phyloP scores from a whole-genome alignment of 2,329 filamentous ascomycete genomes.

The Emergomyces pasteurianus region DNA sequence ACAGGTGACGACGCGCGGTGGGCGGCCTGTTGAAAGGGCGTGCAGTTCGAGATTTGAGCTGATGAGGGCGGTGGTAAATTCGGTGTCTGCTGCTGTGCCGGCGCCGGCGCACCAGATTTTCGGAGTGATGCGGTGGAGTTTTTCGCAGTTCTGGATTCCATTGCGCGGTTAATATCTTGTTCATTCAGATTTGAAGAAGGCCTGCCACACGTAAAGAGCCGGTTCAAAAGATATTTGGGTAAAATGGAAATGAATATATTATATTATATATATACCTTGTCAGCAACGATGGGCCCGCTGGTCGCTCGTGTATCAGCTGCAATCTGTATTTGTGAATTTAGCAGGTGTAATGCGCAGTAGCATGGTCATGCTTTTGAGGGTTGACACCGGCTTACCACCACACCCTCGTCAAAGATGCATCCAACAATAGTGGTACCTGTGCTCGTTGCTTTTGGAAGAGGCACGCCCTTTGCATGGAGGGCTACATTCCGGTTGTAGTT shows the following conservation, averaged over 20 bases:
- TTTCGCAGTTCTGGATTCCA: conserved; percentile 74
- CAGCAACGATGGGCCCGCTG: conserved; percentile 92
- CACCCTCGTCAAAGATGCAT: conserved; percentile 90
- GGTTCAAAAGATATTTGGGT: neutral
- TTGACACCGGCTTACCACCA: conserved; percentile 55
- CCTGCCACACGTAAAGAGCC: neutral
- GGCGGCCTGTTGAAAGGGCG: conserved; percentile 87
- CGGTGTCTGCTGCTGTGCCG: conserved; percentile 93
- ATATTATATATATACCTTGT: conserved; percentile 74
- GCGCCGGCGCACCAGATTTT: conserved; percentile 99
- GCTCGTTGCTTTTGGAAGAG: conserved; percentile 92
- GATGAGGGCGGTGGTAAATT: conserved; percentile 97
- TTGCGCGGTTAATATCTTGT: neutral
- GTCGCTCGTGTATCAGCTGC: conserved; percentile 97
- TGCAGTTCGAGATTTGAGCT: conserved; percentile 98
- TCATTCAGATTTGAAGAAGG: neutral
- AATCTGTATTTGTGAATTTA: conserved; percentile 46
- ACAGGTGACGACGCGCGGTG: conserved; percentile 93
- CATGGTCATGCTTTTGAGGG: neutral
- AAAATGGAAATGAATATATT: conserved; percentile 4
- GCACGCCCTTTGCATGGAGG: conserved; percentile 84
- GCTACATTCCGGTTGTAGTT: conserved; percentile 99
- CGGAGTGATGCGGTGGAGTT: conserved; percentile 96
- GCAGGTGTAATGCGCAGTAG: conserved; percentile 12
- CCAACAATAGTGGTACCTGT: conserved; percentile 98